Base-by-base conservation (phyloP, 177 flowering plant species). In the Vitis hybrid region DNA sequence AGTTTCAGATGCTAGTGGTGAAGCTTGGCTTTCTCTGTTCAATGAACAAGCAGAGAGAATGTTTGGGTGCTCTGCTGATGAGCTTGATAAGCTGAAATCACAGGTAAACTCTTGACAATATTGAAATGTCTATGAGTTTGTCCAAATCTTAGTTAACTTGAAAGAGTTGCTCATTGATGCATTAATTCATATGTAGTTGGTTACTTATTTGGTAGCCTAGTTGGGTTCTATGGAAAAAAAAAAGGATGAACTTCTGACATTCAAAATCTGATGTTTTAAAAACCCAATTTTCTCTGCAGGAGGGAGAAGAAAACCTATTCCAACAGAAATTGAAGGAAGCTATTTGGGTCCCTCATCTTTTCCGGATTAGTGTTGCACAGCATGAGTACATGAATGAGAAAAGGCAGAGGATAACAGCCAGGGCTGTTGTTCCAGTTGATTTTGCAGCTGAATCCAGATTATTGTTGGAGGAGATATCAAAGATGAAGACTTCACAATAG, bases 11-110 rank as follows among this genome's bases (percentile, higher is more conserved):
- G 83, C 85, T 65, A 89, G 86, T 76, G 97, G 93, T 56, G 99
- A 90, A 79, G 90, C 88, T 29, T 92, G 86, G 90, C 39, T 96
- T 63, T 93, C 97, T 62, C 59, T 77, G 34, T 96, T 96, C 83
- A 94, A 92, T 73, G 88, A 93, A 2, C 93, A 96, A 69, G 99
- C 97, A 18, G 98, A 92, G 73, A 81, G 68, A 59, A 84, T 93
- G 6, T 69, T 94, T 57, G 98, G 99, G 12, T 93, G 97, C 81
- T 67, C 97, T 59, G 98, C 98, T 11, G 92, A 92, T 73, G 98
- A 93, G 77, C 97, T 94, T 71, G 83, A 94, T 68, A 74, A 63
- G 62, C 67, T 93, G 51, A 96, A 82, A 80, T 77, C 85, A 51
- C 77, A 91, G 93, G 99, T 91, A 86, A 68, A 29, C 6, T 19